Base-by-base conservation (phyloP, 2,329 filamentous ascomycete genomes). In the Xylaria digitata region DNA sequence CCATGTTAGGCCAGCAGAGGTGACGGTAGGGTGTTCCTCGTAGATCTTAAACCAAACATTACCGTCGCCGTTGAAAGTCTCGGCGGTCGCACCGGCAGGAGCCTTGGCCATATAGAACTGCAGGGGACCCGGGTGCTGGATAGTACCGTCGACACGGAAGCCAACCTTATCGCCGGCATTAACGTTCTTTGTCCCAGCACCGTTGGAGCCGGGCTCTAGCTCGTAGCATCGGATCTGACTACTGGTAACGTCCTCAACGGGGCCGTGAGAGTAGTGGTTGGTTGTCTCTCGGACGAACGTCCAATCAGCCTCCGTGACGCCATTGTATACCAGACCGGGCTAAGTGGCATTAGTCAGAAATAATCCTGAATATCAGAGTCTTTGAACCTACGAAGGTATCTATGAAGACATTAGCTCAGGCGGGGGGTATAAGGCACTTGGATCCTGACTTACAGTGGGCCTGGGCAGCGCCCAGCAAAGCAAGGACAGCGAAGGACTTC, bases 141-240 rank as follows among this genome's bases (percentile, higher is more conserved):
- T 75, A 2, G 61, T 60, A 3, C 76, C 68, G 57, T 75, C 74
- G 11, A 79, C 78, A 8, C 75, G 74, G 72, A 81, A 81, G 19
- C 77, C 78, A 4, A 81, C 71, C 0, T 68, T 74, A 45, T 76
- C 73, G 11, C 80, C 80, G 8, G 79, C 79, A 19, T 74, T 73
- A 21, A 80, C 73, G n/a, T 70, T 73, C 50, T 76, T 78, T 8
- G 76, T 79, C 9, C 61, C 64, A 6, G 73, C 76, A 1, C 78
- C 73, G 48, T 73, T 77, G 30, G 74, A 70, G 17, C 76, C 78
- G 4, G 69, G 61, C 45, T 37, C 56, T 4, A 71, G 52, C 68
- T 80, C 76, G 70, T 77, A 80, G 70, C 79, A 80, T 30, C 78
- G 76, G 70, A 80, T 78, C 61, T 79, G 76, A 0, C 69, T 17